Conservation (phyloP, 2,329 filamentous ascomycete species). For the Nakataea oryzae region DNA sequence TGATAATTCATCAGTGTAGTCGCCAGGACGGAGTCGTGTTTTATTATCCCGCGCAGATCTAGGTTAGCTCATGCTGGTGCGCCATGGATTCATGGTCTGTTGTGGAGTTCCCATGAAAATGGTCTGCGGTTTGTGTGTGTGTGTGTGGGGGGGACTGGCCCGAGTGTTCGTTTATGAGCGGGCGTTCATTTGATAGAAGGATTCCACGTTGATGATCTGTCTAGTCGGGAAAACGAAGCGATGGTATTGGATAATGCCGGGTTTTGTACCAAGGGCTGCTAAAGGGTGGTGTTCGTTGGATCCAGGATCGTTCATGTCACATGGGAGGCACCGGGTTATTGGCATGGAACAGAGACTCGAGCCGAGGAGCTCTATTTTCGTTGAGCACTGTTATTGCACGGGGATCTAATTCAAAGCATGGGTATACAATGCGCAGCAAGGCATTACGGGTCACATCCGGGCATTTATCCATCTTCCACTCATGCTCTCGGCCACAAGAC, state of each 20-base stretch:
- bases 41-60: background rate
- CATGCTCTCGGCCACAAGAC: no score
- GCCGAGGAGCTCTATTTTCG: background rate
- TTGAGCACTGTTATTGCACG: background rate
- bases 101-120: background rate
- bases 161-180: background rate
- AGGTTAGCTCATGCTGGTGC: background rate
- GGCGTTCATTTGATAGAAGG: background rate
- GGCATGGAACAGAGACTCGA: no score
- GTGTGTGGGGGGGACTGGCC: conserved; percentile 1
- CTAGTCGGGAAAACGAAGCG: background rate
- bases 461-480: no score
- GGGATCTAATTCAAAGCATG: background rate
- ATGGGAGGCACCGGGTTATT: background rate
- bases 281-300: background rate
- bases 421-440: background rate
- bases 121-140: background rate
- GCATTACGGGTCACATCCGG: background rate
- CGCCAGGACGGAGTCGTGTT: conserved; percentile 5
- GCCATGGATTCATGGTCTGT: background rate
- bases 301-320: background rate
- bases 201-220: background rate
- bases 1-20: background rate
- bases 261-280: background rate
- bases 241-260: background rate